phyloP scores from a whole-genome alignment of 208 protist species.

The Crithidia bombi region DNA sequence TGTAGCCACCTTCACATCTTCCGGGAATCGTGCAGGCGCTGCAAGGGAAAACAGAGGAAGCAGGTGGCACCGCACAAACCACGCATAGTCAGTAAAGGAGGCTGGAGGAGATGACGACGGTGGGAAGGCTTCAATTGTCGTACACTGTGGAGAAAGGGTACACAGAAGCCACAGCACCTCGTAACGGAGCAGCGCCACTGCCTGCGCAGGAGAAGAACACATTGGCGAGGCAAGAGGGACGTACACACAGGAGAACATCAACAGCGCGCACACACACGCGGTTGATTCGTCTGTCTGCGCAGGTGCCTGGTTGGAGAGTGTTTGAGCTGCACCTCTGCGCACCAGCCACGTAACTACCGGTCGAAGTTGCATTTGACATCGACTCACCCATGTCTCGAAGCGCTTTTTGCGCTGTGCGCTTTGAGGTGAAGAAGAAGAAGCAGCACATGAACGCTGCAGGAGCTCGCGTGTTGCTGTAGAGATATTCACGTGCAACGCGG shows the following conservation, averaged over 20 bases:
- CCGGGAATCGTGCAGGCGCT: background rate
- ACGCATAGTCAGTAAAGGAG: background rate
- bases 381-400: background rate
- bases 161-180: constrained; percentile 16
- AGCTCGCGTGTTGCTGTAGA: background rate
- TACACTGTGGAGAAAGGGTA: background rate
- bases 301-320: background rate
- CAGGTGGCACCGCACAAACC: constrained; percentile 1
- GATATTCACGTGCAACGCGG: background rate
- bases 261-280: constrained; percentile 13
- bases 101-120: background rate
- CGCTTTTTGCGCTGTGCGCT: background rate
- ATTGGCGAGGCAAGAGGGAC: background rate
- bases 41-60: background rate
- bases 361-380: background rate
- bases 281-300: background rate
- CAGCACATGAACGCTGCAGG: background rate
- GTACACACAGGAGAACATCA: constrained; percentile 19
- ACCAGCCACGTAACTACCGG: background rate
- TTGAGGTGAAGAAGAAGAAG: background rate
- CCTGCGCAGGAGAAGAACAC: background rate
- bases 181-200: constrained; percentile 19
- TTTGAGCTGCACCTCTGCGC: background rate
- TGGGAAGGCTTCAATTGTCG: background rate
- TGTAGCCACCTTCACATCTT: too few species aligned